Evolutionary conservation across 129 eudicot genomes (phyloP), one percentile per base, ranked within the genome.

Genomic region (Tagetes patula): DNA sequence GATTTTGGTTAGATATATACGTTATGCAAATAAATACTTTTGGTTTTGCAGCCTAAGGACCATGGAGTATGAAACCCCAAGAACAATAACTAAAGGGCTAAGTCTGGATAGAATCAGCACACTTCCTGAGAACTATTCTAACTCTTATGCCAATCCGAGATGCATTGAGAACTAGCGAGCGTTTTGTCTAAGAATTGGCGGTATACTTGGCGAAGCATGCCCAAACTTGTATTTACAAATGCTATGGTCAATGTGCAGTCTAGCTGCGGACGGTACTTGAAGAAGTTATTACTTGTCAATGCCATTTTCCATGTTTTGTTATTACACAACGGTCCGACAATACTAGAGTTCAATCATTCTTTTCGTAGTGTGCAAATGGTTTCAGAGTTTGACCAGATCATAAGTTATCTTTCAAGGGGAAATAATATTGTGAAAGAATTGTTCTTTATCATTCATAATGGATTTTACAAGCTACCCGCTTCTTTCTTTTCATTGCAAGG

Each of bases 111-210:
- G 38, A 49, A 53, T 70, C 4, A 75, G 78, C 65, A 2, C 2
- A 20, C 66, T 80, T 8, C 84, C 84, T 10, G 27, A 27, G 30
- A 47, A 53, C 3, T 20, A 63, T 75, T 53, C 43, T 81, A 2
- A 36, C 55, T 33, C 54, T 2, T 56, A 53, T 81, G 67, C 72
- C 82, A 12, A 50, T 77, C 27, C 43, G 43, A 58, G 85, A 82
- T 50, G 85, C 78, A 6, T 53, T 77, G 5, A 72, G 76, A 46
- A 77, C 79, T 2, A 81, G 82, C 45, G 3, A 81, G 82, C 45
- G 46, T 77, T 52, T 31, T 82, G 59, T 77, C 76, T 3, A 72
- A 5, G 9, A 37, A 82, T 30, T 82, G 85, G 81, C 65, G 78
- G 42, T 54, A 70, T n/a, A 14, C 69, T 10, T 81, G 85, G 81